Percentiles rank a stretch among this genome's conserved stretches.
These are phyloP conservation scores for Lentinula raphanica DNA, from an alignment of 768 basidiomycete species.

Conservation along the genomic window DNA sequence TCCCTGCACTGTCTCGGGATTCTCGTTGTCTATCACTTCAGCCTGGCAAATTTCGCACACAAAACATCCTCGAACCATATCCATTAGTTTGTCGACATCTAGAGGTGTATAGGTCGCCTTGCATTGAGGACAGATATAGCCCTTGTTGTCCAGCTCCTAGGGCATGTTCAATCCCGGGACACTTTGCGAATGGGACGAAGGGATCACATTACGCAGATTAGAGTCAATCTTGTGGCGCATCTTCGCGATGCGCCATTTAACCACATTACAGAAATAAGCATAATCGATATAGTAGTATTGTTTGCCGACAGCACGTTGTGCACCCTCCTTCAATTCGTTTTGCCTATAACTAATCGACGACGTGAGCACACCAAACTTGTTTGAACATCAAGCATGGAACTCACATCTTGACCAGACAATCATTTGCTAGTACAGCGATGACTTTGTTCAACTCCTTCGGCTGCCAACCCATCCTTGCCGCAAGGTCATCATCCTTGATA, in stretches of 20 bases:
- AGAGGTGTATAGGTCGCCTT: constrained; percentile 78
- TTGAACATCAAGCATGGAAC: constrained; percentile 19
- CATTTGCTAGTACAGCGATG: constrained; percentile 75
- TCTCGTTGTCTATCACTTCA: constrained; percentile 89
- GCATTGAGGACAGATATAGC: constrained; percentile 94
- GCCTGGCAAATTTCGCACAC: constrained; percentile 84
- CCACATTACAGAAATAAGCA: constrained; percentile 91
- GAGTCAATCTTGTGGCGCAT: constrained; percentile 90
- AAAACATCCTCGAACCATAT: constrained; percentile 59
- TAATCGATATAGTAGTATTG: constrained; percentile 98
- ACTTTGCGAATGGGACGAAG: not conserved
- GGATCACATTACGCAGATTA: constrained; percentile 72
- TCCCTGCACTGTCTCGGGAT: constrained; percentile 76
- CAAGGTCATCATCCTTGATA: constrained; percentile 90
- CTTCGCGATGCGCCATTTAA: constrained; percentile 94
- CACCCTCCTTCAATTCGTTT: constrained; percentile 87
- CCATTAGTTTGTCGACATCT: constrained; percentile 81
- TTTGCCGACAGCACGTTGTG: constrained; percentile 79
- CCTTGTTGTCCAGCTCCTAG: constrained; percentile 94
- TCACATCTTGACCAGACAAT: constrained; percentile 74
- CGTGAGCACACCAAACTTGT: not conserved
- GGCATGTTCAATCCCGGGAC: not conserved
- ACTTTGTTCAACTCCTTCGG: constrained; percentile 88
- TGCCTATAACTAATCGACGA: constrained; percentile 68
- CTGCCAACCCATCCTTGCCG: constrained; percentile 85